Percentiles rank a stretch among this genome's conserved stretches.
Conservation (phyloP, 225 moss, liverwort and hornwort species). For the Thuidium tamariscinum region DNA sequence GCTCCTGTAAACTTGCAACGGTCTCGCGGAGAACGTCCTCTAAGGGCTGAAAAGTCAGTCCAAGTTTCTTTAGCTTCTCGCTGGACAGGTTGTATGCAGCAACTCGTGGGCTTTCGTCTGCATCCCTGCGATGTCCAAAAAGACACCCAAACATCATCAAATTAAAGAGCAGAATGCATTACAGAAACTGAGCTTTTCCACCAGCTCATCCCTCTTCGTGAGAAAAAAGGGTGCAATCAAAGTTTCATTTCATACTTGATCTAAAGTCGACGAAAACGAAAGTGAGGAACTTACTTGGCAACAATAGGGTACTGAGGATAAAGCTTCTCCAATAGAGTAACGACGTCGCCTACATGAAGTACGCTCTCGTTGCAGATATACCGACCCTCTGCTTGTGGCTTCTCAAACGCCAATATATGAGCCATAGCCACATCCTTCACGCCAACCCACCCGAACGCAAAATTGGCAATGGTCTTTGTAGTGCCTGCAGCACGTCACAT, state of each 20-base stretch:
- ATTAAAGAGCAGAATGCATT: neutral
- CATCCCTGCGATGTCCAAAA: slow-evolving; percentile 11
- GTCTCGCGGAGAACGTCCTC: slow-evolving; percentile 25
- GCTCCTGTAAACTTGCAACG: slow-evolving; percentile 13
- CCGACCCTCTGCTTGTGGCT: slow-evolving; percentile 67
- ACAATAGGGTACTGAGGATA: slow-evolving; percentile 55
- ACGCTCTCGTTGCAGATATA: slow-evolving; percentile 35
- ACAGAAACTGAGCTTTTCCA: neutral
- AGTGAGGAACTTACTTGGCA: slow-evolving; percentile 39
- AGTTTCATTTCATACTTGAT: neutral
- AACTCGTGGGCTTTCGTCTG: slow-evolving; percentile 9
- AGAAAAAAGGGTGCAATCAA: neutral
- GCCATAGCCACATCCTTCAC: slow-evolving; percentile 71
- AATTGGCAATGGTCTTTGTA: slow-evolving; percentile 8
- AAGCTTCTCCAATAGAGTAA: slow-evolving; percentile 25
- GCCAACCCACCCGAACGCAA: slow-evolving; percentile 31
- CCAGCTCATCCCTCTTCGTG: neutral
- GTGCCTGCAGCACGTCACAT: slow-evolving; percentile 14
- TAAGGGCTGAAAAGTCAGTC: slow-evolving; percentile 19
- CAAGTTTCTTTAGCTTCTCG: slow-evolving; percentile 33
- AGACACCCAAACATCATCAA: neutral
- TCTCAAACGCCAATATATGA: slow-evolving; percentile 75
- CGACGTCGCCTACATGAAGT: slow-evolving; percentile 31
- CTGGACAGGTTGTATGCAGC: slow-evolving; percentile 4
- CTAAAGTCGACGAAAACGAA: neutral